Base-by-base conservation (phyloP, 805 yeast genomes). In the Pichia paraexigua region DNA sequence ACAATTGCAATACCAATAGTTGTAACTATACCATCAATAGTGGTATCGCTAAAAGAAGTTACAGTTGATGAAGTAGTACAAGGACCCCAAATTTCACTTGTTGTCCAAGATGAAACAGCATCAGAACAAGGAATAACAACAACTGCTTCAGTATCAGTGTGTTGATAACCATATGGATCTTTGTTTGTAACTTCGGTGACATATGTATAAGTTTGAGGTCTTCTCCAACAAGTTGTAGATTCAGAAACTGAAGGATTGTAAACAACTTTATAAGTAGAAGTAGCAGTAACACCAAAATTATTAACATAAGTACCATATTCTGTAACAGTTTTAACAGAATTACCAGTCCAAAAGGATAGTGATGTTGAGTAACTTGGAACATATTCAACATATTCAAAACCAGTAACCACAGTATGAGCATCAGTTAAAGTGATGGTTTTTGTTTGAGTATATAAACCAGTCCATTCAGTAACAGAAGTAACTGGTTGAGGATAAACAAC, bases 351-450 rank as follows among this genome's bases (percentile, higher is more conserved):
- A 18, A n/a, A 37, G n/a, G 27, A 27, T 24, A 46, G 22, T 13
- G 50, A 49, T 28, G 25, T 17, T 10, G 48, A 40, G 25, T 41
- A 47, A 13, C 48, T 42, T 24, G 50, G 53, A 21, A 46, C 47
- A 11, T 46, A 43, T 13, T 43, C 22, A 28, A 46, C 28, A 17
- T 43, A 43, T 28, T 43, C 42, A 43, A 39, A 25, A 18, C 37
- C 42, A 20, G 37, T 27, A 25, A 48, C 51, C 15, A 20, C 20
- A 17, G 47, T 43, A 27, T 39, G n/a, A 13, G 25, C 28, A 28
- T 30, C 12, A 41, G 39, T 41, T 18, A 17, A 39, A 22, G 50
- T 47, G 15, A 24, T 18, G 10, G 44, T 43, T 12, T 17, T 20
- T 9, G 50, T 41, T 13, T 11, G 22, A 10, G 50, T 30, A 28